Conservation (phyloP, 108 stramenopile species). For the Stephanodiscus triporus region DNA sequence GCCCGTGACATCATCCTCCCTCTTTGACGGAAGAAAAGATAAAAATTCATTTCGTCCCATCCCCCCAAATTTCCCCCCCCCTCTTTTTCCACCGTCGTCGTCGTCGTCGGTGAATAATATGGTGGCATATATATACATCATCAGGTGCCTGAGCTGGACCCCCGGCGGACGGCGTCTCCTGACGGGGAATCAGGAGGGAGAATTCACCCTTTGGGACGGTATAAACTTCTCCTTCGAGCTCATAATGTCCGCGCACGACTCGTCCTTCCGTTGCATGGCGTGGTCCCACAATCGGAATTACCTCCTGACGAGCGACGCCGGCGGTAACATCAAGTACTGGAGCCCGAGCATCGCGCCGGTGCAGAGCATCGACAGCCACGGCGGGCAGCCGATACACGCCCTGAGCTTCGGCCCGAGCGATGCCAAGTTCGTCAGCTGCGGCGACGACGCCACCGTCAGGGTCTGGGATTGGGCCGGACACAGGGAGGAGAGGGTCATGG, state of each 20-base stretch:
- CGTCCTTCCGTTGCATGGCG: conserved; percentile 87
- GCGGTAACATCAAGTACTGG: conserved; percentile 93
- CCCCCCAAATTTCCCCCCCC: no score
- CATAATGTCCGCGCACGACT: conserved; percentile 88
- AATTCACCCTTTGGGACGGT: conserved; percentile 95
- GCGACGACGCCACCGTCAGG: conserved; percentile 93
- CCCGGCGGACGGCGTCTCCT: conserved; percentile 87
- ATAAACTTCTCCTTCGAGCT: conserved; percentile 89
- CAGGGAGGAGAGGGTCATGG: conserved; percentile 78
- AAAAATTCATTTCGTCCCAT: no score
- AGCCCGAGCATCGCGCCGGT: conserved; percentile 90
- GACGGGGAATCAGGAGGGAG: conserved; percentile 89
- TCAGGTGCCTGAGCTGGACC: conserved; percentile 82
- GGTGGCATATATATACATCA: no score
- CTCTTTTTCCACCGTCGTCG: no score
- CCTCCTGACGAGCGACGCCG: conserved; percentile 87
- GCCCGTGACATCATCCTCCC: no score
- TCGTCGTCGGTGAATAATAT: no score
- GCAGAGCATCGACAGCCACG: conserved; percentile 85
- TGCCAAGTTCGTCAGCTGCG: conserved; percentile 93
- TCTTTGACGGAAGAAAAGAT: neutral
- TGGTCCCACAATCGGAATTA: conserved; percentile 92
- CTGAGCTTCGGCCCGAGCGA: conserved; percentile 93
- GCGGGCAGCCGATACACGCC: conserved; percentile 86
- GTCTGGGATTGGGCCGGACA: conserved; percentile 92